Percentiles rank a stretch among this genome's conserved stretches.
Evolutionary conservation across 768 basidiomycete genomes (phyloP).

Genomic region (Suillus subluteus): DNA sequence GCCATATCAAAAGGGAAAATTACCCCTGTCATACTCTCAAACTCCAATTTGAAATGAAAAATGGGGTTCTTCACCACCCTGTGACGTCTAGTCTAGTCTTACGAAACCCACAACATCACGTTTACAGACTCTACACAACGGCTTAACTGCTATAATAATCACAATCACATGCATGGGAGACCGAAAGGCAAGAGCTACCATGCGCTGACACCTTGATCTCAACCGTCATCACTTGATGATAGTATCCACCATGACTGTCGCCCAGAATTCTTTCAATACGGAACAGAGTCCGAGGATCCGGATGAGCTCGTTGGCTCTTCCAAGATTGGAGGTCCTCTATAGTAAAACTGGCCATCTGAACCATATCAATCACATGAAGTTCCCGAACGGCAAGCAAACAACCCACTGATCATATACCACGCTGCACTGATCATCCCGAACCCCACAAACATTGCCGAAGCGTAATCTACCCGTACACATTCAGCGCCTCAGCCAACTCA

Average conservation of each 20-base stretch:
- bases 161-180: not conserved
- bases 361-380: not conserved
- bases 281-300: not conserved
- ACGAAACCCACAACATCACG: not conserved
- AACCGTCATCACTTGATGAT: not conserved
- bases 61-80: too few species aligned
- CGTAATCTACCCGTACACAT: constrained; percentile 51
- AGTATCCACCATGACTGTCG: not conserved
- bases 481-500: not conserved
- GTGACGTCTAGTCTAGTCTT: not conserved
- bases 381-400: not conserved
- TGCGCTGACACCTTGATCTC: not conserved
- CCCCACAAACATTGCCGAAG: constrained; percentile 67
- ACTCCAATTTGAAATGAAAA: not conserved
- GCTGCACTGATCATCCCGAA: constrained; percentile 58
- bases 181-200: not conserved
- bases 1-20: too few species aligned
- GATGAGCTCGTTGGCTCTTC: constrained; percentile 15
- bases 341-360: constrained; percentile 47
- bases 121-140: not conserved
- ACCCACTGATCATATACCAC: constrained; percentile 65
- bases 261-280: not conserved
- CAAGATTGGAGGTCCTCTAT: constrained; percentile 46
- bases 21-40: too few species aligned
- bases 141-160: not conserved